Base-by-base conservation (phyloP, 2,329 filamentous ascomycete genomes). In the Aspergillus neotritici region DNA sequence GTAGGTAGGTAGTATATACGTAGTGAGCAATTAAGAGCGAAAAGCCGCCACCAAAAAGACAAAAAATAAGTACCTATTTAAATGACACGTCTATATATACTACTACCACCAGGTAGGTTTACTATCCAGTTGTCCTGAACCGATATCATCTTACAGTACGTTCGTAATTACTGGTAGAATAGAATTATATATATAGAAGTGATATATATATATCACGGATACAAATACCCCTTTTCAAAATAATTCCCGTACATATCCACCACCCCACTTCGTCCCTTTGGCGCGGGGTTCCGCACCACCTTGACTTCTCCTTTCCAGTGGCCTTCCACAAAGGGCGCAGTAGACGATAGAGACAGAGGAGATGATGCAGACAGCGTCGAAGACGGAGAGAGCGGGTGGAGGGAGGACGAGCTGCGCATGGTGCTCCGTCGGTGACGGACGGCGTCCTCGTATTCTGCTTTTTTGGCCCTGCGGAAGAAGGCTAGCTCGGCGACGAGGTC, bases 301-400 rank as follows among this genome's bases (percentile, higher is more conserved):
- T 76, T 76, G 16, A 83, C 71, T 29, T 78, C 68, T 5, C 79
- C 79, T 25, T 74, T 71, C 79, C 79, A 83, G 49, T 78, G 71
- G 0, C 79, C 79, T 43, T 79, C 75, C 0, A 79, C 69, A 48
- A 65, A 67, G n/a, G 61, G 56, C 3, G 63, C 55, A 38, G 68
- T 53, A 6, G 59, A 47, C 31, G 53, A 37, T 14, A 50, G 63
- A 28, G 54, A 49, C 14, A n/a, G n/a, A n/a, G n/a, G n/a, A n/a
- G n/a, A n/a, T n/a, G n/a, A n/a, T n/a, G n/a, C n/a, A n/a, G n/a
- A n/a, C n/a, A n/a, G 32, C 4, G 29, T 43, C 3, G 50, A 44
- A 14, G 53, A 52, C 17, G 48, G 46, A 4, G 52, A 53, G 8
- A 38, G 13, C 2, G 53, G 28, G 42, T n/a, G n/a, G 15, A 51